Base-by-base conservation (phyloP, 2,329 filamentous ascomycete genomes). In the Elsinoe australis region DNA sequence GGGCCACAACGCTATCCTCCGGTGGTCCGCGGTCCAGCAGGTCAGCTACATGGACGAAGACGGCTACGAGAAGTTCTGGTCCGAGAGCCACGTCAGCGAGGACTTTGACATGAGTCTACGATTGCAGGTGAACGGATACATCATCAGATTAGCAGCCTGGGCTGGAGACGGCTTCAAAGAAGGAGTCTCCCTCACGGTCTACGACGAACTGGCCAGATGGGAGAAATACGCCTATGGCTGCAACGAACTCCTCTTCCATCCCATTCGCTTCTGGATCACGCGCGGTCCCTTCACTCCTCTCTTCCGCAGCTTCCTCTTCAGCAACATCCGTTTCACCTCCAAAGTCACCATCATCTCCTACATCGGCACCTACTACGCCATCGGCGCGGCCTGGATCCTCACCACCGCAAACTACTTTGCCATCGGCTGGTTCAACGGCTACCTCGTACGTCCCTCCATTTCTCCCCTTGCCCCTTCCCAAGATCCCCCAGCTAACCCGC, bases 1-100 rank as follows among this genome's bases (percentile, higher is more conserved):
- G 52, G 84, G 84, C 0, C 84, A 87, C 69, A 87, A 87, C 58
- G 83, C 84, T 1, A 78, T 87, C 51, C 69, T 87, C 10, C 74
- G 84, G 17, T 87, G 84, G 84, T 69, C 70, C 39, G 78, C 78
- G 4, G 67, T 82, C 26, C 79, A 82, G 55, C 69, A 76, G 39
- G 72, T 81, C 38, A 71, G 71, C 2, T 78, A 73, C 56, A 63
- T 67, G 41, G 74, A 76, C 29, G 70, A 78, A 48, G 78, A 79
- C 46, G 75, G 74, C 9, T 73, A 79, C 54, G 75, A 79, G 12
- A 79, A 81, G 55, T 86, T 78, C 66, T 87, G 84, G 83, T 85
- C 82, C 6, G 84, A 87, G 60, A 74, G 72, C 4, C 82, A 84
- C 56, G 84, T 88, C 0, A 87, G 83, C 0, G 84, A 88, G 53